Evolutionary conservation across 805 yeast species (phyloP).

Genomic region (Zygoascus ofunaensis): DNA sequence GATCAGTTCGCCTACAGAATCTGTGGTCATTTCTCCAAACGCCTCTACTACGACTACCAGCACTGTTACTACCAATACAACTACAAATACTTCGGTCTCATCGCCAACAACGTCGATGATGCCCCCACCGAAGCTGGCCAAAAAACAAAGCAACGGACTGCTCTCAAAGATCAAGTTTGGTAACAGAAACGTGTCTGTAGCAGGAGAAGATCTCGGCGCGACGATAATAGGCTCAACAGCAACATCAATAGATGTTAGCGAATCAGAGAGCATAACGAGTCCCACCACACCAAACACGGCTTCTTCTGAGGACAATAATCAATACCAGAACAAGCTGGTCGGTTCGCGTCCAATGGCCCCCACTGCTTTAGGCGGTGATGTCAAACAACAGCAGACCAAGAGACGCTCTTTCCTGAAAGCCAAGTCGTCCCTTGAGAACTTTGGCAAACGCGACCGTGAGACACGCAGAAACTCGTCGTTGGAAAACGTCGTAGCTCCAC

Average conservation of each 20-base stretch:
- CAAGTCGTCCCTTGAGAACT: constrained; percentile 19
- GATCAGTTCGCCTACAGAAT: background rate
- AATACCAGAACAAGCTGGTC: background rate
- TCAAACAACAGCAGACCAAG: constrained; percentile 7
- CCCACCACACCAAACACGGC: background rate
- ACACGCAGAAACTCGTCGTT: background rate
- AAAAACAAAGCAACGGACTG: background rate
- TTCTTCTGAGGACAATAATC: too few relatives aligned
- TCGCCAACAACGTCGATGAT: too few relatives aligned
- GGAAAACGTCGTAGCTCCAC: background rate
- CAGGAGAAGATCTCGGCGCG: constrained; percentile 14
- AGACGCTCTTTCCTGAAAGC: constrained; percentile 16
- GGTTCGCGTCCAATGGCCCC: background rate
- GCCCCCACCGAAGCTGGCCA: background rate
- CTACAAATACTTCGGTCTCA: background rate
- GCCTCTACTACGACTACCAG: too few relatives aligned
- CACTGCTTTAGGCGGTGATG: background rate
- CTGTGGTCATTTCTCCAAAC: too few relatives aligned
- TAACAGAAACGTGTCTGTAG: constrained; percentile 5
- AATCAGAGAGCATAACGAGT: background rate
- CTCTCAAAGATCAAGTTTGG: background rate
- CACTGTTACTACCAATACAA: background rate
- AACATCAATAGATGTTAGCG: too few relatives aligned
- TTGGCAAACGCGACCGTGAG: background rate
- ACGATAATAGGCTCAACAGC: background rate